A percentile compares a stretch with the other conserved stretches of the same genome.
Conservation (phyloP, 208 protist species). For the Crithidia thermophila region DNA sequence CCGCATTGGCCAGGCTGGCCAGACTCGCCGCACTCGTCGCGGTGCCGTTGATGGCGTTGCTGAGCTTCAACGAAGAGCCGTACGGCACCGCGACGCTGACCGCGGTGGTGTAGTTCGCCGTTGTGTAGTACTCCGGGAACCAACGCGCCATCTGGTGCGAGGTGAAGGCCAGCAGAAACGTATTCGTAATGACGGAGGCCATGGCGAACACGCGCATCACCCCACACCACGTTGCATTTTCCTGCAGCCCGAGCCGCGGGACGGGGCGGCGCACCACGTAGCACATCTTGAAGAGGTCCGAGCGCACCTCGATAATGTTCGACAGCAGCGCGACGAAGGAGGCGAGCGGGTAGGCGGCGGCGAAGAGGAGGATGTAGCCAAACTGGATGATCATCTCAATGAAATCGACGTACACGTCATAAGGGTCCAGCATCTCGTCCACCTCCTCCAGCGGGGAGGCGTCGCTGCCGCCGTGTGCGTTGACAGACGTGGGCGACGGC, state of each 20-base stretch:
- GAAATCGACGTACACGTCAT: slow-evolving; percentile 76
- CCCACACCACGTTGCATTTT: slow-evolving; percentile 46
- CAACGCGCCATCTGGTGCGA: slow-evolving; percentile 34
- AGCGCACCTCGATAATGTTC: slow-evolving; percentile 74
- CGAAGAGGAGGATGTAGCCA: slow-evolving; percentile 76
- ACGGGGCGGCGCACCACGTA: slow-evolving; percentile 57
- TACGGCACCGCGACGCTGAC: slow-evolving; percentile 1
- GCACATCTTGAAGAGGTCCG: slow-evolving; percentile 71
- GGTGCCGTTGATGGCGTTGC: neutral
- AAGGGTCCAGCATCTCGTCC: slow-evolving; percentile 48
- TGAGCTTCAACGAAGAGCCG: slow-evolving; percentile 10
- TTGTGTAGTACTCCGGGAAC: slow-evolving; percentile 31
- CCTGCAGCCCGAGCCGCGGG: slow-evolving; percentile 42
- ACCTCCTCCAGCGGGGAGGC: slow-evolving; percentile 43
- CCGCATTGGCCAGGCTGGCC: slow-evolving; percentile 6
- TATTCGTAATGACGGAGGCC: slow-evolving; percentile 60
- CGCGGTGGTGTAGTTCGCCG: neutral
- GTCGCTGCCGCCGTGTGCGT: slow-evolving; percentile 33
- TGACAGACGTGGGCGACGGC: neutral
- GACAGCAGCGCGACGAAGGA: slow-evolving; percentile 56
- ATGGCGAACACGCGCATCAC: slow-evolving; percentile 49
- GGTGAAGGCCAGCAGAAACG: slow-evolving; percentile 49
- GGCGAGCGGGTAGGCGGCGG: slow-evolving; percentile 64
- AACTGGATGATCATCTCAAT: slow-evolving; percentile 84
- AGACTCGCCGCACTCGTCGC: neutral